Evolutionary conservation across 192 early-diverging fungal genomes (phyloP), one percentile per base, ranked within the genome.

Genomic region (Backusella luteola): DNA sequence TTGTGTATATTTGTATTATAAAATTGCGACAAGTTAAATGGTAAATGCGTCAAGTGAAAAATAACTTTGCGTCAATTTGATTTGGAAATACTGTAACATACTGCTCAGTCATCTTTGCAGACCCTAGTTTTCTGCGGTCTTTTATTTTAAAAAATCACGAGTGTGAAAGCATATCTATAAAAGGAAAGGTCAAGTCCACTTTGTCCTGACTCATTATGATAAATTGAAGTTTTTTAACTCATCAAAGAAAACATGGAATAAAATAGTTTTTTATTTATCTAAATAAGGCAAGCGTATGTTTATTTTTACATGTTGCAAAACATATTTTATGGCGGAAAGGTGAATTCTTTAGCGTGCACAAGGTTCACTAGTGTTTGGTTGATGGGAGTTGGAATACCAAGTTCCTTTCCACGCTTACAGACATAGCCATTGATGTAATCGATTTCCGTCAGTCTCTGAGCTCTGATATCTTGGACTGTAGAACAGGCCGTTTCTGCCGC

Each of bases 391-490:
- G 35, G 49, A 19, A 90, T 79, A 23, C 83, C 79, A 29, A 87
- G 83, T 69, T 83, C 77, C 42, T 81, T 68, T 56, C 83, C 90
- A 38, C 84, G 71, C 4, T 80, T 77, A 9, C 87, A 83, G 35
- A 91, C 49, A 63, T 87, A 88, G 8, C 89, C 90, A 75, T 90
- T 91, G 67, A 91, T 88, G 81, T 88, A 90, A 71, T 88, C 86
- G 14, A 88, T 81, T 75, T 91, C 90, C 8, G 90, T 91, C 23
- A 56, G 75, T 11, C 79, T 71, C 15, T 78, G 73, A 12, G 81
- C 67, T n/a, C 39, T 26, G 0, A 88, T 67, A 26, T 89, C 89
- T 68, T 89, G 88, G 2, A 85, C 76, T 85, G 88, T 90, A 6
- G 85, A 87, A 14, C 89, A 91, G 7, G 79, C 73, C 49, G 88